These are phyloP conservation scores for Blepharisma japonicum DNA, from an alignment of 73 alveolate genomes.

Conservation along the genomic window DNA sequence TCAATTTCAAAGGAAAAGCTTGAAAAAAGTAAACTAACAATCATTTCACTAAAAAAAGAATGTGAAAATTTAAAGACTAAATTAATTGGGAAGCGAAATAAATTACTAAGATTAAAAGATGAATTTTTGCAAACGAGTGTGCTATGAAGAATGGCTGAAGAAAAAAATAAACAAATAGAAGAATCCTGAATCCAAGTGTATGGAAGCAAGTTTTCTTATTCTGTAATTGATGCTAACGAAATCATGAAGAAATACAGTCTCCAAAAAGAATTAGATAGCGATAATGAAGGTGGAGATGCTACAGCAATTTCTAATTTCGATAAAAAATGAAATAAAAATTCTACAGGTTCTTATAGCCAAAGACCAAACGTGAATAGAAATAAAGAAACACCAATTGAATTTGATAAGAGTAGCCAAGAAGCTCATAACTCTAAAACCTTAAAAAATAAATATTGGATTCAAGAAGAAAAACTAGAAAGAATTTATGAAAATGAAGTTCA, in stretches of 20 bases:
- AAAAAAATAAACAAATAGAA: not conserved
- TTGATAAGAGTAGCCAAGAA: no score
- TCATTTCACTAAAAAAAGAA: not conserved
- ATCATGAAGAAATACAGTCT: not conserved
- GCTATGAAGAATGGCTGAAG: not conserved
- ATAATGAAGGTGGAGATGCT: not conserved
- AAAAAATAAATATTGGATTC: no score
- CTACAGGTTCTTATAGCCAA: no score
- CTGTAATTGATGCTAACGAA: not conserved
- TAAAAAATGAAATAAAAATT: not conserved
- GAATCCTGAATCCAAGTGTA: not conserved
- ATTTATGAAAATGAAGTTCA: no score
- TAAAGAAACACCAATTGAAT: no score
- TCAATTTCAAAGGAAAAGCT: not conserved
- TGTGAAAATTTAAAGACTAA: not conserved
- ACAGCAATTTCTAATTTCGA: not conserved
- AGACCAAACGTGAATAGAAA: no score
- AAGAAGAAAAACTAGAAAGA: no score
- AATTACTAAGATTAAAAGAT: not conserved
- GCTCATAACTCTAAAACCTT: no score
- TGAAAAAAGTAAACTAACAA: not conserved
- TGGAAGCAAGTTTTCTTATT: not conserved
- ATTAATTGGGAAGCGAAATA: not conserved
- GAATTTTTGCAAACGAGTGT: not conserved
- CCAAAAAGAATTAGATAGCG: not conserved